These are phyloP conservation scores for Cantharellus cinnabarinus DNA, from an alignment of 768 basidiomycete genomes.

Conservation along the genomic window DNA sequence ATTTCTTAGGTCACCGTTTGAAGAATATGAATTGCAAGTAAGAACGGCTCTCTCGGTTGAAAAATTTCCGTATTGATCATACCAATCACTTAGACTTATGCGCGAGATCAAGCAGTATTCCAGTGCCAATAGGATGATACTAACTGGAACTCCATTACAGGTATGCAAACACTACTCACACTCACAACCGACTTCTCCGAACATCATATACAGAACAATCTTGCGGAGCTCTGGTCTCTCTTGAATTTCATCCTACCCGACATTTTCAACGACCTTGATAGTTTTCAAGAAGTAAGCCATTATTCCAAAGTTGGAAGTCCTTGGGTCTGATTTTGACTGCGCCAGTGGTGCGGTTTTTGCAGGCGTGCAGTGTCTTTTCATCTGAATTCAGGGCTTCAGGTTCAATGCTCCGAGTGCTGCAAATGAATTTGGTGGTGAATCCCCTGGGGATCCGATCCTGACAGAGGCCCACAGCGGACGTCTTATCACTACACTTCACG, in stretches of 20 bases:
- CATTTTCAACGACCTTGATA: constrained; percentile 73
- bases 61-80: constrained; percentile 1
- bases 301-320: constrained; percentile 7
- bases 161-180: constrained; percentile 14
- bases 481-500: constrained; percentile 63
- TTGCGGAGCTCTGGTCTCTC: constrained; percentile 84
- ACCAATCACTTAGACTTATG: constrained; percentile 31
- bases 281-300: constrained; percentile 60
- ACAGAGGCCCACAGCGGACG: constrained; percentile 37
- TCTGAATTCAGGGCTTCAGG: constrained; percentile 34
- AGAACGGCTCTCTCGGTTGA: constrained; percentile 7
- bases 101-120: constrained; percentile 73
- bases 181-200: too few species aligned
- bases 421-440: background rate
- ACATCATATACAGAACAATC: constrained; percentile 49
- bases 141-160: constrained; percentile 93
- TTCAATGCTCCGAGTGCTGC: constrained; percentile 32
- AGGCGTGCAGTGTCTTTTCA: constrained; percentile 10
- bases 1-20: constrained; percentile 42
- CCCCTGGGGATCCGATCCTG: constrained; percentile 16
- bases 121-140: constrained; percentile 71
- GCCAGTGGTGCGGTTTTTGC: background rate
- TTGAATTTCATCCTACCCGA: constrained; percentile 92
- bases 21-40: constrained; percentile 82
- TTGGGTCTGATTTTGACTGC: constrained; percentile 11